Evolutionary conservation across 2,329 filamentous ascomycete genomes (phyloP).

Genomic region (Diplodia corticola): DNA sequence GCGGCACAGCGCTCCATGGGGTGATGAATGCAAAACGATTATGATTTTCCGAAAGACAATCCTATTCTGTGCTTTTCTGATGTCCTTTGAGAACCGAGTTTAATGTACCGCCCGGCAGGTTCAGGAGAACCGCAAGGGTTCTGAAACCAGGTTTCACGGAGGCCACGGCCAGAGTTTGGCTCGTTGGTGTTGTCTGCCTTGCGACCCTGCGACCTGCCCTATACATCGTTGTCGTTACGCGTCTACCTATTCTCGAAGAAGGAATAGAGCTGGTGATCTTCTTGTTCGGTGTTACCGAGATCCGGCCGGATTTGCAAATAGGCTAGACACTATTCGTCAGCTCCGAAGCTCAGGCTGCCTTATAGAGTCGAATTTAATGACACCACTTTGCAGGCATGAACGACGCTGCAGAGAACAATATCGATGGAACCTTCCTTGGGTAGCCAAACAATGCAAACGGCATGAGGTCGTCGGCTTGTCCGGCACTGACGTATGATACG

Average conservation of each 20-base stretch:
- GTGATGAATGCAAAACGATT: background rate
- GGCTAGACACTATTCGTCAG: background rate
- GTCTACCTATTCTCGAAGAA: background rate
- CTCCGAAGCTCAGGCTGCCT: background rate
- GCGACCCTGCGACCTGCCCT: slow-evolving; percentile 6
- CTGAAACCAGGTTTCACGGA: slow-evolving; percentile 1
- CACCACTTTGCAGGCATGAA: too few species aligned
- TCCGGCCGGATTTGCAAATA: background rate
- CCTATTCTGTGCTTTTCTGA: background rate
- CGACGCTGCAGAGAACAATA: background rate
- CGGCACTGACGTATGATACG: background rate
- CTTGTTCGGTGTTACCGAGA: background rate
- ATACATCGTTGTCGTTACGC: slow-evolving; percentile 12
- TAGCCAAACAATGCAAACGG: background rate
- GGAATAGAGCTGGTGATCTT: background rate
- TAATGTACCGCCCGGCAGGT: background rate
- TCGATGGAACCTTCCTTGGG: background rate
- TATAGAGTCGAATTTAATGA: background rate
- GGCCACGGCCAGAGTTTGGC: background rate
- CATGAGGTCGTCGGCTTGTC: background rate
- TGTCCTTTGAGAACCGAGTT: background rate
- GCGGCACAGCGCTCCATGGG: background rate
- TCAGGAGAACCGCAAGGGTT: background rate
- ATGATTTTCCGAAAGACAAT: background rate
- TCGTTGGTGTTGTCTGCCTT: background rate